A percentile compares a stretch with the other conserved stretches of the same genome.
These are phyloP conservation scores for Oryza glaberrima DNA, from an alignment of 176 grass and related monocot genomes.

Conservation along the genomic window DNA sequence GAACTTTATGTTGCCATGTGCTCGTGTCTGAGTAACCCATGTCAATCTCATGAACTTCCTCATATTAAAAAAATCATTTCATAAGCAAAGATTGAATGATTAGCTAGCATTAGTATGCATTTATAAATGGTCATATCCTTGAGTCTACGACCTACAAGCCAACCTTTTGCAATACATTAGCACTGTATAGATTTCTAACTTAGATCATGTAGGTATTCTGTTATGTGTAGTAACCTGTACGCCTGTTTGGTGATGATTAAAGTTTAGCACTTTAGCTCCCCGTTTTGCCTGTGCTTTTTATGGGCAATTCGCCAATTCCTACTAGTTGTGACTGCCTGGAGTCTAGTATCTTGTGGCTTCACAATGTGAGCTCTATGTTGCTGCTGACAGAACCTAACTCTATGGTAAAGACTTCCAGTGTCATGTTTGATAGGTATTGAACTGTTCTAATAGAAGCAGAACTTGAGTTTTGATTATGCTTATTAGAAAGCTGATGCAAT, in stretches of 20 bases:
- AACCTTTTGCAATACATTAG: background rate
- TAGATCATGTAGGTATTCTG: background rate
- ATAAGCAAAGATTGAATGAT: background rate
- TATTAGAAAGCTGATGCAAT: conserved; percentile 11
- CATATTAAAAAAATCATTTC: background rate
- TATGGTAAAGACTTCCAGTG: conserved; percentile 23
- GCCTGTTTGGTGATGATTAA: conserved; percentile 4
- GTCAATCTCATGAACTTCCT: conserved; percentile 26
- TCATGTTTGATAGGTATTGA: conserved; percentile 3
- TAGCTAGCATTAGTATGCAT: conserved; percentile 7
- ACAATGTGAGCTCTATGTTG: conserved; percentile 9
- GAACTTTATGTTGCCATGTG: conserved; percentile 21
- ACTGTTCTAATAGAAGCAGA: conserved; percentile 12
- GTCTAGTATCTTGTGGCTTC: conserved; percentile 13
- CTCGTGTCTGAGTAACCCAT: conserved; percentile 35
- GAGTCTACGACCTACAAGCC: background rate
- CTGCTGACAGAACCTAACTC: conserved; percentile 24
- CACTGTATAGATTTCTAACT: conserved; percentile 17
- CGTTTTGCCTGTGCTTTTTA: background rate
- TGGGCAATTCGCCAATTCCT: conserved; percentile 13
- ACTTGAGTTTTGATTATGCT: conserved; percentile 18
- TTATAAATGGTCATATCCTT: background rate
- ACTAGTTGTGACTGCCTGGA: conserved; percentile 9
- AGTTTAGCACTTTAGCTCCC: too few species aligned
- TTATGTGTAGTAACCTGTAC: conserved; percentile 14